Evolutionary conservation across 768 basidiomycete genomes (phyloP), one percentile per base, ranked within the genome.

Genomic region (Rhodotorula toruloides): DNA sequence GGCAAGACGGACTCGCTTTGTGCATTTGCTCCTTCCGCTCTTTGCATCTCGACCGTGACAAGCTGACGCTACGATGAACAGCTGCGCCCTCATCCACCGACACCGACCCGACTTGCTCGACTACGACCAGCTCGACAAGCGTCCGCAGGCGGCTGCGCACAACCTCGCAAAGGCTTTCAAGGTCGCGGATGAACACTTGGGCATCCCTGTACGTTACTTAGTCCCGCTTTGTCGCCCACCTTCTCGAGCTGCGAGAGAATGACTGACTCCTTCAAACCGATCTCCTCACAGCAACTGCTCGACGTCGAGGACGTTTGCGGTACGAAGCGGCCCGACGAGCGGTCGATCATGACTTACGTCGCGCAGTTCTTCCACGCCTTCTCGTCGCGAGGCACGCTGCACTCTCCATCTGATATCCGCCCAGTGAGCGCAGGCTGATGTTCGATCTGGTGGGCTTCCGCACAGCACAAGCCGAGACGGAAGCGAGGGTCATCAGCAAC

Each of bases 331-430:
- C 94, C 94, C 0, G 96, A 99, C 77, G 96, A 99, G 78, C 86
- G 91, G 43, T 91, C 89, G 77, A 90, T 97, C 17, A 97, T 97
- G 91, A 97, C 92, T 9, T 98, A 97, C 72, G 88, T 99, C 52
- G 96, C 96, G 40, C 90, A 90, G 73, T 98, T 83, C 79, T 99
- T 99, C 82, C 96, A 98, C 76, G 93, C 94, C 0, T 99, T 99
- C 77, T 94, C 92, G 0, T 87, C 90, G 1, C 93, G 96, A 87
- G 91, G 93, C 93, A 71, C 56, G 84, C 52, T 21, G 8, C 8
- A 36, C 12, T 32, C 34, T 25, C 27, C 43, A 11, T 25, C 36
- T 4, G 31, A 39, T 31, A 29, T 37, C 37, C 5, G 10, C n/a
- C 25, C 21, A 0, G n/a, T 2, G 12, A n/a, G 17, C 4, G 4